Evolutionary conservation across 352 stramenopile genomes (phyloP), one percentile per base, ranked within the genome.

Genomic region (Pythium phragmitis): DNA sequence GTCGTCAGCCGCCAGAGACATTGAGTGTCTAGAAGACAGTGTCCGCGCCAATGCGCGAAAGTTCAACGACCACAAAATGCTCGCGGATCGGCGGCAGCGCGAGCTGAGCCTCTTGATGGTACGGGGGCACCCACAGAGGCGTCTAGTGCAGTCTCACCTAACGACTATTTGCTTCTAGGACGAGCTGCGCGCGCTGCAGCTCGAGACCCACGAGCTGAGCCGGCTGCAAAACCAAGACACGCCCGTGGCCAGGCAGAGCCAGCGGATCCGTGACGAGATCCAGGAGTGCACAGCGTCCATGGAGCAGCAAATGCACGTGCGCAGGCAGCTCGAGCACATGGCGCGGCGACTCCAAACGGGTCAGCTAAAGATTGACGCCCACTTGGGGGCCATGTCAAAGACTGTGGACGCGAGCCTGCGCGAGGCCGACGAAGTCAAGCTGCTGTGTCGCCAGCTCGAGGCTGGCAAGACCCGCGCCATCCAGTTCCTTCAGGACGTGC

Each of bases 281-380:
- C 65, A 73, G n/a, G 67, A 77, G 28, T 91, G 80, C 54, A 91
- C 82, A 45, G 36, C 74, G 16, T 82, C 74, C 0, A 91, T 91
- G 82, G 85, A 94, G 53, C 81, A 92, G 60, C 81, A 94, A 69
- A 88, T 91, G 79, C 79, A 92, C 67, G 52, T 77, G 16, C 71
- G 82, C 6, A 58, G 84, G 45, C 83, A 92, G 53, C 72, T 92
- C 3, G 83, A 92, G 66, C 85, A 92, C 76, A 92, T 94, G 85
- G 77, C 91, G 47, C 77, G 84, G 12, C 80, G 85, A 0, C 70
- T 94, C 7, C 82, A 92, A 65, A 90, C 80, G 3, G 86, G 79
- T 0, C 84, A 92, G 36, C 65, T 92, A 28, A 80, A 82, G 26
- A 80, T 92, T 14, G 77, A 92, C 36, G 63, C 80, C 17, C 85